These are phyloP conservation scores for Drechslerella dactyloides DNA, from an alignment of 2,329 filamentous ascomycete genomes.

Conservation along the genomic window DNA sequence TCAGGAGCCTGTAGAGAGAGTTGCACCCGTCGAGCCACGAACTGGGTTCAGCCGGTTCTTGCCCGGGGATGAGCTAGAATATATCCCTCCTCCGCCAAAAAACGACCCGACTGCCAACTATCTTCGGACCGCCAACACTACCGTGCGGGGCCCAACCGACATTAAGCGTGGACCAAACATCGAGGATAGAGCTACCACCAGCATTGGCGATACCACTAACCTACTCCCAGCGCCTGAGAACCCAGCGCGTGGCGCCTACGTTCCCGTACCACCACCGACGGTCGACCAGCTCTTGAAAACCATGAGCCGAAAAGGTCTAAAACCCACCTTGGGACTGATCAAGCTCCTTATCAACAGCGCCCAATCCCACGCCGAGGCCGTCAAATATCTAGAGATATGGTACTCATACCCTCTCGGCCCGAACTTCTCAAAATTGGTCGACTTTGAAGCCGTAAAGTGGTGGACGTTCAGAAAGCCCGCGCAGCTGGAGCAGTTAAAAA, in stretches of 20 bases:
- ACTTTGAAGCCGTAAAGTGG: slow-evolving; percentile 13
- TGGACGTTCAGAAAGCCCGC: slow-evolving; percentile 21
- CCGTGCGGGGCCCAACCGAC: slow-evolving; percentile 28
- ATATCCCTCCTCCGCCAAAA: slow-evolving; percentile 25
- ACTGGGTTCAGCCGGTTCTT: slow-evolving; percentile 19
- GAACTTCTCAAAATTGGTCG: background rate
- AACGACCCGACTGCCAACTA: slow-evolving; percentile 27
- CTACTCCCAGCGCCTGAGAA: slow-evolving; percentile 44
- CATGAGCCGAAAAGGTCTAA: slow-evolving; percentile 27
- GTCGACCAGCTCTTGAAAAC: slow-evolving; percentile 50
- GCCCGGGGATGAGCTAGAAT: slow-evolving; percentile 25
- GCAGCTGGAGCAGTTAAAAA: slow-evolving; percentile 16
- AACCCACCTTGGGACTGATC: slow-evolving; percentile 24
- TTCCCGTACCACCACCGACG: slow-evolving; percentile 43
- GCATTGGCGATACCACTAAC: slow-evolving; percentile 52
- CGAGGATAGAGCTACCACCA: slow-evolving; percentile 31
- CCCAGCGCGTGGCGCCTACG: slow-evolving; percentile 48
- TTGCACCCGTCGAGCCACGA: background rate
- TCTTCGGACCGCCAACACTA: slow-evolving; percentile 19
- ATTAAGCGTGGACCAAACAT: slow-evolving; percentile 25
- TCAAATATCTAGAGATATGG: slow-evolving; percentile 35
- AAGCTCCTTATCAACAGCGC: slow-evolving; percentile 31
- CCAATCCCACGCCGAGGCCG: slow-evolving; percentile 10
- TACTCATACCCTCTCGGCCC: slow-evolving; percentile 18
- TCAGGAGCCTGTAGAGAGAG: background rate